Conservation (phyloP, 352 stramenopile genomes). For the Pythium monospermum region DNA sequence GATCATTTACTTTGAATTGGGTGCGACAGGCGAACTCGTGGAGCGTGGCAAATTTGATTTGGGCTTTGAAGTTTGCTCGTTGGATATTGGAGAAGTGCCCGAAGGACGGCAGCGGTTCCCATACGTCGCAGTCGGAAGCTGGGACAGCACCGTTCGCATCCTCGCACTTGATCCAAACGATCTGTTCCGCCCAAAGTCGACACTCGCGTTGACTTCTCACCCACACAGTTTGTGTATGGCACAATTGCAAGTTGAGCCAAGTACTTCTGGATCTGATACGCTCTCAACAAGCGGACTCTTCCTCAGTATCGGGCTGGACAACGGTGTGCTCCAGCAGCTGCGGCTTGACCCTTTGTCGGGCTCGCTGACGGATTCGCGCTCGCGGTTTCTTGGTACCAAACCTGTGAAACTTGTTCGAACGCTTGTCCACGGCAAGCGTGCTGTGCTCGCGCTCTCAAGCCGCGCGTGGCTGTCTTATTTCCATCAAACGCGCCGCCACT, state of each 20-base stretch:
- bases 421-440: constrained; percentile 77
- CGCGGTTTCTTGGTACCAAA: constrained; percentile 92
- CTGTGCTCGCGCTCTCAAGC: constrained; percentile 94
- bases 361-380: constrained; percentile 84
- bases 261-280: constrained; percentile 35
- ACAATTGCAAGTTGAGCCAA: constrained; percentile 71
- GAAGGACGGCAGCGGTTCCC: constrained; percentile 91
- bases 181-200: constrained; percentile 85
- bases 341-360: constrained; percentile 86
- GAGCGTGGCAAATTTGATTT: constrained; percentile 93
- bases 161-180: constrained; percentile 93
- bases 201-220: constrained; percentile 74
- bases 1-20: constrained; percentile 98
- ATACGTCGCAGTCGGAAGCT: constrained; percentile 96
- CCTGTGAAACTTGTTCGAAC: constrained; percentile 95
- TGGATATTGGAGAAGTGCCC: constrained; percentile 96
- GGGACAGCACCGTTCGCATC: constrained; percentile 90
- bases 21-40: constrained; percentile 88
- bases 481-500: constrained; percentile 85
- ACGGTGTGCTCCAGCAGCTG: constrained; percentile 93
- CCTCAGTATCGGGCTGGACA: constrained; percentile 89
- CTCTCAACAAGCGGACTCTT: constrained; percentile 70
- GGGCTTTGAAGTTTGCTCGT: constrained; percentile 94
- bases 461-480: constrained; percentile 96
- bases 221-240: constrained; percentile 79